Evolutionary conservation across 331 rosid species (phyloP), one percentile per base, ranked within the genome.

Genomic region (Arachis monticola): DNA sequence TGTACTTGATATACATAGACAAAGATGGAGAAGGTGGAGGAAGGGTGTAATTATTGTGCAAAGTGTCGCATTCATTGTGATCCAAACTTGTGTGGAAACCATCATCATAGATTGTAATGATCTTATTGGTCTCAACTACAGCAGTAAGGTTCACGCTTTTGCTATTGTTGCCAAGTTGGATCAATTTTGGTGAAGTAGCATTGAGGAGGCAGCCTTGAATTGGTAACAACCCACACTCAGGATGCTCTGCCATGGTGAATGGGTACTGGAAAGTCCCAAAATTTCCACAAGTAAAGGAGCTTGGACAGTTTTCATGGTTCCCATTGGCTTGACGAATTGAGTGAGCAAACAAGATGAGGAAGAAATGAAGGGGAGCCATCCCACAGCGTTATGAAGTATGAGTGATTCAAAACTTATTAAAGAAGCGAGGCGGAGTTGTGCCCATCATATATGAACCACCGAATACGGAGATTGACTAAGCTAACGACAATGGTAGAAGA

Each of bases 201-300:
- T 69, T 4, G 0, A 22, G 22, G 27, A 22, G 22, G 27, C 81
- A 77, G 9, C 61, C 53, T 2, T 52, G 47, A 40, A 77, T 61
- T 22, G 2, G 50, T 3, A 52, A 5, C 10, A 61, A 50, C 22
- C 76, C 81, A 69, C 70, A 77, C 27, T 69, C 40, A 1, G 11
- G 76, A 30, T 2, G 50, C 22, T 52, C 31, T 52, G 65, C 4
- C 12, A 0, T 44, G 38, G 76, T 69, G 59, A 69, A 69, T 60
- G 81, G 81, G 64, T 51, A 77, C 3, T 31, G 7, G 51, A 69
- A 22, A 4, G 2, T 3, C 41, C 76, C 72, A 5, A 69, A 27
- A 17, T 42, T 0, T 51, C 65, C 81, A 70, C 81, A 69, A 2
- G 12, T 2, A 52, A 77, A 41, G 40, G 81, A 77, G 2, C 41